A percentile compares a stretch with the other conserved stretches of the same genome.
Evolutionary conservation across 371 early-diverging fungal genomes (phyloP).

Genomic region (Entomophthora muscae): DNA sequence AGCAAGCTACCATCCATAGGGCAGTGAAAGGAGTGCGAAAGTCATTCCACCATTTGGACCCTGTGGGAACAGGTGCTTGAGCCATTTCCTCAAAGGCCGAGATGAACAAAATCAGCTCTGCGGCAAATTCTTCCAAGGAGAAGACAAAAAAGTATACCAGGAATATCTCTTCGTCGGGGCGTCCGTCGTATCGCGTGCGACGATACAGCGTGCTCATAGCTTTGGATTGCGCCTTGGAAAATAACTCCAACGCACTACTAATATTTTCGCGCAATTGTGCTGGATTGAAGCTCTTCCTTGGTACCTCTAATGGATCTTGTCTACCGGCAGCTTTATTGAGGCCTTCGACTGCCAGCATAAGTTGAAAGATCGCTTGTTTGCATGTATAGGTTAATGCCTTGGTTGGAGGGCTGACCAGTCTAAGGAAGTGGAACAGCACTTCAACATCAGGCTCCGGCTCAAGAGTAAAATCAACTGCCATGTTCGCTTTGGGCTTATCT

Average conservation of each 20-base stretch:
- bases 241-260: constrained; percentile 7
- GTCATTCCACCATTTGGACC: neutral
- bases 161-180: constrained; percentile 37
- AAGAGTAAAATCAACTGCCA: neutral
- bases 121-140: constrained; percentile 50
- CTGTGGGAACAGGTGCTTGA: constrained; percentile 2
- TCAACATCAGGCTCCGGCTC: constrained; percentile 14
- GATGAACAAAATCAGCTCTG: constrained; percentile 32
- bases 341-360: neutral
- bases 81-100: constrained; percentile 24
- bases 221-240: constrained; percentile 9
- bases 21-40: constrained; percentile 9
- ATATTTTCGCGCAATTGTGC: constrained; percentile 10
- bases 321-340: constrained; percentile 26
- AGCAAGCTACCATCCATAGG: constrained; percentile 11
- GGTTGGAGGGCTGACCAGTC: constrained; percentile 31
- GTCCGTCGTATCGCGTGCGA: constrained; percentile 4
- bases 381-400: constrained; percentile 42
- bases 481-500: neutral
- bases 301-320: no score
- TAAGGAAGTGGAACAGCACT: constrained; percentile 30
- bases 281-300: neutral
- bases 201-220: constrained; percentile 8
- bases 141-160: constrained; percentile 60
- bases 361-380: constrained; percentile 16